Conservation (phyloP, 768 basidiomycete genomes). For the Suillus subalutaceus region DNA sequence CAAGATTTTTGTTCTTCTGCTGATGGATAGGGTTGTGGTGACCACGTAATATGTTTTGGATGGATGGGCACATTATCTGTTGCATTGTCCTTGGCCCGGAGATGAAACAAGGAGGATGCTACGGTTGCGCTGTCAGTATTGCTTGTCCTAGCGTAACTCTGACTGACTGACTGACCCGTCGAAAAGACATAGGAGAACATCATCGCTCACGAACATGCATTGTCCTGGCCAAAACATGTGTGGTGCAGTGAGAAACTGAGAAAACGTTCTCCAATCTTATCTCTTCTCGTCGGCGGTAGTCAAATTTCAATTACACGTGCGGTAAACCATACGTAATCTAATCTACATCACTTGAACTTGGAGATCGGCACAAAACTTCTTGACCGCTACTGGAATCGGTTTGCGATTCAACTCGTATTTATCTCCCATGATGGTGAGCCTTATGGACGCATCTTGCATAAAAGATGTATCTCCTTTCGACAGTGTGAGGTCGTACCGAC, state of each 20-base stretch:
- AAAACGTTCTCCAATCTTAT: slow-evolving; percentile 21
- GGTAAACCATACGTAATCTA: not conserved
- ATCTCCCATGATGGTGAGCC: slow-evolving; percentile 91
- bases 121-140: not conserved
- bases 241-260: slow-evolving; percentile 15
- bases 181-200: slow-evolving; percentile 36
- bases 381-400: slow-evolving; percentile 37
- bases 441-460: slow-evolving; percentile 43
- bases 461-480: slow-evolving; percentile 25
- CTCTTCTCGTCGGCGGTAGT: slow-evolving; percentile 6
- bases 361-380: slow-evolving; percentile 53
- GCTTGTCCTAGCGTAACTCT: not conserved
- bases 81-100: slow-evolving; percentile 57
- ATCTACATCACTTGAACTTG: slow-evolving; percentile 37
- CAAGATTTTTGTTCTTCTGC: slow-evolving; percentile 17
- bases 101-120: slow-evolving; percentile 67
- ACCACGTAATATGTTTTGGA: slow-evolving; percentile 34
- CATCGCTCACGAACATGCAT: slow-evolving; percentile 9
- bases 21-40: slow-evolving; percentile 21
- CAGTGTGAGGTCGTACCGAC: slow-evolving; percentile 70
- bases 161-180: slow-evolving; percentile 31
- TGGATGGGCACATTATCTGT: slow-evolving; percentile 36
- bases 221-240: slow-evolving; percentile 12
- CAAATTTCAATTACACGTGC: slow-evolving; percentile 8
- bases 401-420: slow-evolving; percentile 70